Percentiles rank a stretch among this genome's conserved stretches.
Conservation (phyloP, 768 basidiomycete genomes). For the Suillus paluster region DNA sequence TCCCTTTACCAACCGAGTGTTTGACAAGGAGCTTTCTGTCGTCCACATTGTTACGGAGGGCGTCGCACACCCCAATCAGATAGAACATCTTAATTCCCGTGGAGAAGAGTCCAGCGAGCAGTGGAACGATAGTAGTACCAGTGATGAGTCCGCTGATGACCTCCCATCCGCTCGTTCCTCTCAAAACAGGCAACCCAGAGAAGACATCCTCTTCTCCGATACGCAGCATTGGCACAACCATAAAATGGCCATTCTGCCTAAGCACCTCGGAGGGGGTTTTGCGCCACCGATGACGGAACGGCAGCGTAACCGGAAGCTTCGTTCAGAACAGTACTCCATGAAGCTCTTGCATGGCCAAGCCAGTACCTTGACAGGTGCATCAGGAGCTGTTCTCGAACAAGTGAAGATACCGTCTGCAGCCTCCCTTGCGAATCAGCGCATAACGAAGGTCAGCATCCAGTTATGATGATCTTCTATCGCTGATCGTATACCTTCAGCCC, state of each 20-base stretch:
- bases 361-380: constrained; percentile 65
- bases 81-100: constrained; percentile 4
- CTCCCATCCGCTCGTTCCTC: not conserved
- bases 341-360: constrained; percentile 58
- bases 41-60: constrained; percentile 27
- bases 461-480: not conserved
- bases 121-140: constrained; percentile 18
- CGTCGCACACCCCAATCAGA: not conserved
- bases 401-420: constrained; percentile 55
- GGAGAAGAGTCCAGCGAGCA: constrained; percentile 18
- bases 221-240: constrained; percentile 64
- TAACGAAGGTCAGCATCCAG: constrained; percentile 17
- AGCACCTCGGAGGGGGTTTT: constrained; percentile 54
- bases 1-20: constrained; percentile 46
- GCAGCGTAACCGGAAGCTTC: constrained; percentile 42
- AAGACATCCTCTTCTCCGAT: constrained; percentile 52
- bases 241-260: constrained; percentile 52
- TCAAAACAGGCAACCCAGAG: constrained; percentile 28
- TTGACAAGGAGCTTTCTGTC: constrained; percentile 44
- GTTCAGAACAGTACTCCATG: constrained; percentile 60
- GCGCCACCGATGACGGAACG: constrained; percentile 36
- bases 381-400: constrained; percentile 54
- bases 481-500: constrained; percentile 6
- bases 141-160: constrained; percentile 20
- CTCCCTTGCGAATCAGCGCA: constrained; percentile 13